These are phyloP conservation scores for Penicillium sp. DNA, from an alignment of 2,329 filamentous ascomycete species.

Conservation along the genomic window DNA sequence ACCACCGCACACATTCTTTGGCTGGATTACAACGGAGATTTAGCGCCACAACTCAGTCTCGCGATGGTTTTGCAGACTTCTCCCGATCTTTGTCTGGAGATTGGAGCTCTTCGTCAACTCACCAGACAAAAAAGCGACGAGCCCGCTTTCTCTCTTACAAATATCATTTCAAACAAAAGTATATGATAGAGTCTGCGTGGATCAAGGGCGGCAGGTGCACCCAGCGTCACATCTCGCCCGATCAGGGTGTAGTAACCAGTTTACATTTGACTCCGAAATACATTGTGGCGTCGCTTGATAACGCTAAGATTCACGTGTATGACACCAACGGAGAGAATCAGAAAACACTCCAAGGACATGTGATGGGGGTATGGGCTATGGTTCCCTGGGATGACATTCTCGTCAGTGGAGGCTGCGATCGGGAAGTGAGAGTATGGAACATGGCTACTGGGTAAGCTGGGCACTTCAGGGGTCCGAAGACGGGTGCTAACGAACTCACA, in stretches of 20 bases:
- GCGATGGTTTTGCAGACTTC: slow-evolving; percentile 55
- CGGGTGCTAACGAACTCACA: slow-evolving; percentile 38
- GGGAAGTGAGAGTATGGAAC: slow-evolving; percentile 97
- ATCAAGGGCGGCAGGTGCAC: slow-evolving; percentile 85
- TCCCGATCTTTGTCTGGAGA: slow-evolving; percentile 42
- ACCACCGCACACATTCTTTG: slow-evolving; percentile 29
- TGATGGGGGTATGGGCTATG: slow-evolving; percentile 99
- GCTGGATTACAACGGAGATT: slow-evolving; percentile 33
- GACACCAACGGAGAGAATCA: slow-evolving; percentile 87
- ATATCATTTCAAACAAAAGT: slow-evolving; percentile 96
- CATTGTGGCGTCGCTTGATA: slow-evolving; percentile 96
- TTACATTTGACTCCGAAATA: slow-evolving; percentile 93
- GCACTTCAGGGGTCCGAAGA: slow-evolving; percentile 8
- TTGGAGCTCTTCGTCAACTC: slow-evolving; percentile 36
- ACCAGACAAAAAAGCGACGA: slow-evolving; percentile 51
- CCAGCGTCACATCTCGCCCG: slow-evolving; percentile 87
- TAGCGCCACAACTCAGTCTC: slow-evolving; percentile 40
- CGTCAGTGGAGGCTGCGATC: slow-evolving; percentile 94
- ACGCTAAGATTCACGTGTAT: slow-evolving; percentile 98
- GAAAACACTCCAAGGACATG: slow-evolving; percentile 88
- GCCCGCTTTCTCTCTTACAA: slow-evolving; percentile 82
- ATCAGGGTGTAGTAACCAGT: slow-evolving; percentile 96
- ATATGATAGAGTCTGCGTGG: slow-evolving; percentile 97
- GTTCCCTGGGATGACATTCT: slow-evolving; percentile 95
- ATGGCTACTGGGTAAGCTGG: slow-evolving; percentile 78